Percentiles rank a stretch among this genome's conserved stretches.
Conservation (phyloP, 2,329 filamentous ascomycete genomes). For the Penicillium capsulatum region DNA sequence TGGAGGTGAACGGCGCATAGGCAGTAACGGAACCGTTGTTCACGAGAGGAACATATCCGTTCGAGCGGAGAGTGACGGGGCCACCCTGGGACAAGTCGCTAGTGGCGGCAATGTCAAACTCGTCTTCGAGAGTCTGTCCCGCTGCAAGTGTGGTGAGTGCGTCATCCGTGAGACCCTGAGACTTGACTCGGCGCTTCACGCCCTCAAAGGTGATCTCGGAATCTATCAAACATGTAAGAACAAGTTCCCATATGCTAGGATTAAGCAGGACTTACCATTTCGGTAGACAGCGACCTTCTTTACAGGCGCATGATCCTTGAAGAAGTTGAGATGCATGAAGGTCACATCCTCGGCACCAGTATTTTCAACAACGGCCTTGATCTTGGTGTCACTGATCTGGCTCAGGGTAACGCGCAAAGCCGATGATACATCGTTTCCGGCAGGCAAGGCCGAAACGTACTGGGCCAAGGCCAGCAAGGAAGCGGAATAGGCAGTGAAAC, state of each 20-base stretch:
- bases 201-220: slow-evolving; percentile 31
- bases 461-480: slow-evolving; percentile 21
- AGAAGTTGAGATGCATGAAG: slow-evolving; percentile 37
- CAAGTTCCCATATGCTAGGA: no score
- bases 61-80: slow-evolving; percentile 53
- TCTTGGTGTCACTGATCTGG: slow-evolving; percentile 29
- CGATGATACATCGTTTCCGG: slow-evolving; percentile 11
- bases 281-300: slow-evolving; percentile 35
- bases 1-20: slow-evolving; percentile 55
- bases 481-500: slow-evolving; percentile 17
- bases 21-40: slow-evolving; percentile 51
- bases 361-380: slow-evolving; percentile 38
- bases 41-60: slow-evolving; percentile 56
- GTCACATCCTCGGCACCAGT: slow-evolving; percentile 30
- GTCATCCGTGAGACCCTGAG: slow-evolving; percentile 25
- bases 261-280: no score
- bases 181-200: slow-evolving; percentile 27
- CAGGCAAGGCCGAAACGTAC: slow-evolving; percentile 19
- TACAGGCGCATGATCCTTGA: slow-evolving; percentile 32
- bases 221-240: slow-evolving; percentile 21
- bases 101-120: slow-evolving; percentile 35
- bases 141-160: slow-evolving; percentile 29
- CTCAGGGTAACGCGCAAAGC: slow-evolving; percentile 33
- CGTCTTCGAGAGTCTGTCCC: slow-evolving; percentile 29
- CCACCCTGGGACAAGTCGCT: slow-evolving; percentile 48